Conservation (phyloP, 2,329 filamentous ascomycete genomes). For the Trichophyton schoenleinii region DNA sequence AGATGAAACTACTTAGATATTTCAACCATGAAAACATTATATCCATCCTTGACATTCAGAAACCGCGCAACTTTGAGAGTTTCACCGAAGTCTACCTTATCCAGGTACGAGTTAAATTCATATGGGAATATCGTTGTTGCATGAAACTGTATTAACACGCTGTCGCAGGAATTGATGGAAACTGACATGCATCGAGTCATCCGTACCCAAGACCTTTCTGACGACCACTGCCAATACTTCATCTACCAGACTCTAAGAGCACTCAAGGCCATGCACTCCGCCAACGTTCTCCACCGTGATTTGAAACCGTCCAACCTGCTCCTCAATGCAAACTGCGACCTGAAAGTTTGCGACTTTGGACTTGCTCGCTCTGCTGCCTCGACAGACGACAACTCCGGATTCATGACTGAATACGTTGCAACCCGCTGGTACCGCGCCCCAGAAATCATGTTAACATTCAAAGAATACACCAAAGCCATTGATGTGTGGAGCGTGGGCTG, state of each 20-base stretch:
- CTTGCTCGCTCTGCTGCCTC: constrained; percentile 90
- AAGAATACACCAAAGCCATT: constrained; percentile 99
- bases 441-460: constrained; percentile 99
- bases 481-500: constrained; percentile 99
- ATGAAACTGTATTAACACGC: constrained; percentile 12
- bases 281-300: constrained; percentile 93
- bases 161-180: constrained; percentile 81
- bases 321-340: constrained; percentile 94
- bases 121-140: not conserved
- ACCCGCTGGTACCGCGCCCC: constrained; percentile 98
- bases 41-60: constrained; percentile 97
- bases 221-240: constrained; percentile 99
- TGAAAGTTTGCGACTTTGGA: constrained; percentile 98
- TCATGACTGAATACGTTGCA: constrained; percentile 99
- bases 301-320: constrained; percentile 95
- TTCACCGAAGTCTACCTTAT: constrained; percentile 99
- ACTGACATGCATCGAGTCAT: constrained; percentile 99
- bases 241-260: constrained; percentile 98
- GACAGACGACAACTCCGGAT: constrained; percentile 98
- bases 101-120: constrained; percentile 48
- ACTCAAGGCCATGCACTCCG: constrained; percentile 98
- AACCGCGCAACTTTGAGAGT: constrained; percentile 86
- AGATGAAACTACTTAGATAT: constrained; percentile 98
- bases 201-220: constrained; percentile 92
- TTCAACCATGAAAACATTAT: constrained; percentile 99